Conservation (phyloP, 306 rosid species). For the Begonia peltatifolia region DNA sequence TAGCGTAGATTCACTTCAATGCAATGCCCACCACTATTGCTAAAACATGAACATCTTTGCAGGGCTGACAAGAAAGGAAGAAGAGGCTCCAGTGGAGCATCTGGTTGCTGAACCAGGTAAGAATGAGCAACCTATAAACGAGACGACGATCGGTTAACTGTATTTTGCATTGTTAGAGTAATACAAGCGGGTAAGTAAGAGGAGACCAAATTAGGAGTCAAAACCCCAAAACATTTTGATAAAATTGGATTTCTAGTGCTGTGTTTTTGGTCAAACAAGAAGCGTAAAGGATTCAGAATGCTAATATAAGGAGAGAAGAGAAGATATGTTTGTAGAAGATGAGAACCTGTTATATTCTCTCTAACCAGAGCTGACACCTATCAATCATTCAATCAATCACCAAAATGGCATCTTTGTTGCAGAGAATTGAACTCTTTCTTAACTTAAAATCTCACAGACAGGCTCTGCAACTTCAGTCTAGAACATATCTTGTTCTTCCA, state of each 20-base stretch:
- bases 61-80: conserved; percentile 8
- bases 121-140: not conserved
- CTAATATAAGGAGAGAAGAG: too few species aligned
- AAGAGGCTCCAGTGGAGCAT: too few species aligned
- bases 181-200: too few species aligned
- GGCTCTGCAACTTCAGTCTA: not conserved
- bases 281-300: not conserved
- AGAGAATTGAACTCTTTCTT: too few species aligned
- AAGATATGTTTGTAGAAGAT: too few species aligned
- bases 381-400: too few species aligned
- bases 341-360: conserved; percentile 4
- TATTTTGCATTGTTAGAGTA: too few species aligned
- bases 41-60: conserved; percentile 39
- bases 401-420: too few species aligned
- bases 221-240: too few species aligned
- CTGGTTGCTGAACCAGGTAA: not conserved
- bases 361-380: too few species aligned
- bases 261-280: not conserved
- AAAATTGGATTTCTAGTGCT: not conserved
- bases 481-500: conserved; percentile 23
- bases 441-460: too few species aligned
- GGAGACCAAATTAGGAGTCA: too few species aligned
- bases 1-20: conserved; percentile 34
- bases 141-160: not conserved
- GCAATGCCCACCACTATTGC: conserved; percentile 31